Base-by-base conservation (phyloP, 352 stramenopile species). In the Pythium phragmitis region DNA sequence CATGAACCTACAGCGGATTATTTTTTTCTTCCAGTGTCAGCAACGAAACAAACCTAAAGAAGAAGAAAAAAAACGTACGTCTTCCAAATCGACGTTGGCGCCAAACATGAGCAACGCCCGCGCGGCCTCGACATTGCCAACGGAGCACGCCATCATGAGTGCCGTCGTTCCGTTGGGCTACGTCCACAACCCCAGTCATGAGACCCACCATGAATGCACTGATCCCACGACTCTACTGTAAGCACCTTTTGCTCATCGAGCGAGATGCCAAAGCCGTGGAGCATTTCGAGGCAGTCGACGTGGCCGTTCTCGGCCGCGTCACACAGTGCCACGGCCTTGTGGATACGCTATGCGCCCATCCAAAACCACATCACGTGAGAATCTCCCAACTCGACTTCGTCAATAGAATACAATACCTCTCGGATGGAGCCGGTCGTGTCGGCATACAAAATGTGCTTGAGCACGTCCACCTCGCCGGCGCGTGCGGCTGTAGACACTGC, bases 91-190 rank as follows among this genome's bases (percentile, higher is more conserved):
- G 9, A 95, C 73, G 51, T 80, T 91, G 17, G 86, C 84, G 23
- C 86, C 85, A 76, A 90, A 95, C 84, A 93, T 93, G 17, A 95
- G 63, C 64, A 95, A 66, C 3, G 86, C 86, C 0, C 86, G 77
- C 13, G 82, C 82, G 1, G 78, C 86, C 64, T 95, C 84, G n/a
- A 95, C 77, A 63, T 95, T 95, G n/a, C 84, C 86, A 2, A 90
- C 83, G 3, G 86, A 93, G 50, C 84, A 91, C 53, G 86, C 86
- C 66, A 92, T 87, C 86, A 95, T 95, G 8, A 95, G 66, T 13
- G 86, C 76, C 2, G 82, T 87, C 23, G 85, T 91, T 7, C 86
- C 86, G 7, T 85, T 95, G 3, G 86, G 86, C 84, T 95, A 49
- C 30, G 34, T 11, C 47, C 33, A 63, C 14, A 33, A 49, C 16